Evolutionary conservation across 1,284 basidiomycete genomes (phyloP), one percentile per base, ranked within the genome.

Genomic region (Polyporus tsugae): DNA sequence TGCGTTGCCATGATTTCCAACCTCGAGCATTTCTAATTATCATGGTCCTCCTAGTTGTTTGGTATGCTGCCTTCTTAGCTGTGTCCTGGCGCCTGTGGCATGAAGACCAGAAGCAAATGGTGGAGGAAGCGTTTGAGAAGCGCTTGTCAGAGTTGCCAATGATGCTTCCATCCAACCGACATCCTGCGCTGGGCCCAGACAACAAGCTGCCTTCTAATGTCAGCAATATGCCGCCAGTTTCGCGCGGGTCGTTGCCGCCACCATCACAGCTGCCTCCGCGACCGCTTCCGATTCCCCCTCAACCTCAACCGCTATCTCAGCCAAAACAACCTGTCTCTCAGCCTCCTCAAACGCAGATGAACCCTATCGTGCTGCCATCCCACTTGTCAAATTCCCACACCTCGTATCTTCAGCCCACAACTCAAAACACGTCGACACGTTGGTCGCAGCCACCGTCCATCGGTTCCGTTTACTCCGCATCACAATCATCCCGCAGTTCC

Each of bases 31-130:
- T 17, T 42, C 62, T 55, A 29, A 63, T 11, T 2, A 29, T 36
- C 17, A 4, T 25, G 6, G 19, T 42, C 4, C 15, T 41, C 15
- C 57, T 53, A 87, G 86, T 86, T 41, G 35, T 82, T 7, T 62
- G 77, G 39, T 86, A 87, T 69, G 74, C 79, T 11, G 68, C 66
- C 22, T 81, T 79, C 66, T 80, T 85, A 62, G 77, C 75, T 19
- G 55, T 79, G 36, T 75, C 82, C 71, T 72, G 81, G 39, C 79
- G 79, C 71, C 72, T 75, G 60, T 76, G 76, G 42, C 76, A 76
- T 55, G 59, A 62, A 61, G 68, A 72, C 11, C 42, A n/a, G 25
- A 38, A 39, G 38, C 41, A 59, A 36, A 19, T 36, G 13, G 35
- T 29, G 17, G 44, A 44, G 39, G 61, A 64, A n/a, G 19, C 44